Conservation (phyloP, 2,329 filamentous ascomycete species). For the Pseudogymnoascus sp. region DNA sequence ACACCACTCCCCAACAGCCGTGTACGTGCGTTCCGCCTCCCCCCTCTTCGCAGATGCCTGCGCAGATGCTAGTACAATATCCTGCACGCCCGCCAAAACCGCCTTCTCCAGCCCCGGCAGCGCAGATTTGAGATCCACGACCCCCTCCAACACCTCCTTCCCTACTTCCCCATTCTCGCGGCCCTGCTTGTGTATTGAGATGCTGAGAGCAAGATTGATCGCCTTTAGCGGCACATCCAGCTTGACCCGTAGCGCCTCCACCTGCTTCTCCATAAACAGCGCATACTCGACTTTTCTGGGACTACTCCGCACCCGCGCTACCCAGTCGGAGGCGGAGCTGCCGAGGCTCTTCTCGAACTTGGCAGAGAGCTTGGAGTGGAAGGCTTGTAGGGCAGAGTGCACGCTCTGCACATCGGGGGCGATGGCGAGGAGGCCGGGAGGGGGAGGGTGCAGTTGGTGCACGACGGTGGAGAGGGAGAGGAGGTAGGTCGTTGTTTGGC, state of each 20-base stretch:
- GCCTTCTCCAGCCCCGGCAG: neutral
- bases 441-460: neutral
- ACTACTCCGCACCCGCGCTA: neutral
- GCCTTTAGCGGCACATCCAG: neutral
- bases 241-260: neutral
- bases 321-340: neutral
- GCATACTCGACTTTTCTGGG: neutral
- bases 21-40: neutral
- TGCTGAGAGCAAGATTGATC: neutral
- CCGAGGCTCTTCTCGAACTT: slow-evolving; percentile 1
- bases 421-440: neutral
- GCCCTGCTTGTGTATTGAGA: neutral
- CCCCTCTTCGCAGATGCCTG: neutral
- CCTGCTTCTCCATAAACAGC: slow-evolving; percentile 4
- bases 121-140: neutral
- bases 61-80: neutral
- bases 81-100: neutral
- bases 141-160: neutral
- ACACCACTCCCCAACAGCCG: neutral
- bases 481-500: neutral
- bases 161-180: neutral
- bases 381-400: neutral
- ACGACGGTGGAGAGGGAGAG: slow-evolving; percentile 2
- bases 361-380: neutral
- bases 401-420: neutral